These are phyloP conservation scores for Eucalyptus rudis DNA, from an alignment of 345 rosid species.

Conservation along the genomic window DNA sequence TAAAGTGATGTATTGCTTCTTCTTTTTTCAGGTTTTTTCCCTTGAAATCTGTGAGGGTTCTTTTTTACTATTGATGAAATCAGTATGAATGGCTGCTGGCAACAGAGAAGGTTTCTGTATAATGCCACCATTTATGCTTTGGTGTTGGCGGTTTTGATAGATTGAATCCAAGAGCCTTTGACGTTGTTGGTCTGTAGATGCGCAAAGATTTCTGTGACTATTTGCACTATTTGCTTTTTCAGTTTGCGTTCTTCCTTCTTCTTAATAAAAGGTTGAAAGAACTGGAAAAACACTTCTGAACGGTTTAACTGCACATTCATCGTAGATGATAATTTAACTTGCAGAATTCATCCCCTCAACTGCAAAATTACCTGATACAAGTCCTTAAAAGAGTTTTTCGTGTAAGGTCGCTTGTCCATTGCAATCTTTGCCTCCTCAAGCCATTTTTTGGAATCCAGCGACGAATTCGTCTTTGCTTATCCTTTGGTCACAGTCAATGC, in stretches of 20 bases:
- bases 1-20: not conserved
- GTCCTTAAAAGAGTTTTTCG: not conserved
- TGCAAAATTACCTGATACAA: not conserved
- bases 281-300: not conserved
- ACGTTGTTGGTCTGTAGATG: not conserved
- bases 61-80: not conserved
- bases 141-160: not conserved
- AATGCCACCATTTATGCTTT: not conserved
- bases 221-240: constrained; percentile 1
- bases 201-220: not conserved
- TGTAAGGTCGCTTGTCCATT: not conserved
- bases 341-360: not conserved
- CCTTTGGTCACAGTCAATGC: not conserved
- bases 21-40: not conserved
- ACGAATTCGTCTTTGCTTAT: constrained; percentile 14
- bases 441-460: constrained; percentile 9
- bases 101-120: not conserved
- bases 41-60: not conserved
- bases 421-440: constrained; percentile 8
- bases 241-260: constrained; percentile 5
- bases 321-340: not conserved
- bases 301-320: not conserved
- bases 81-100: not conserved
- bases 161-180: not conserved
- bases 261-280: constrained; percentile 8